Percentiles rank a stretch among this genome's conserved stretches.
Evolutionary conservation across 805 yeast species (phyloP).

Genomic region (Yarrowia sp.): DNA sequence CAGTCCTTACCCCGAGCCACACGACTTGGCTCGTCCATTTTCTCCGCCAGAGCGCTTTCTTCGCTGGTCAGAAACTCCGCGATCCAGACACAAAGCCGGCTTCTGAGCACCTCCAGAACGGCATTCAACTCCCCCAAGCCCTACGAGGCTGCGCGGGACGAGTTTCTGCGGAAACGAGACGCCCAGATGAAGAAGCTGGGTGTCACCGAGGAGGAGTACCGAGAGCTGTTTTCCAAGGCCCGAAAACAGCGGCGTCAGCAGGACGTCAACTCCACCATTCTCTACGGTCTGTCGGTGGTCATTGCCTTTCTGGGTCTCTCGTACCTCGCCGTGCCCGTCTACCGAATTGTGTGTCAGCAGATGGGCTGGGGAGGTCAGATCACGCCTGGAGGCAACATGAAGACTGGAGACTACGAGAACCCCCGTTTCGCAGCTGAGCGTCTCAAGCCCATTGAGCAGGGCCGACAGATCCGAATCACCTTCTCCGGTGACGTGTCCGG

Average conservation of each 20-base stretch:
- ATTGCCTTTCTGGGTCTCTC: conserved; percentile 76
- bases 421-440: conserved; percentile 84
- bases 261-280: conserved; percentile 42
- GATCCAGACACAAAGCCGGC: neutral
- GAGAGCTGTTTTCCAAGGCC: conserved; percentile 20
- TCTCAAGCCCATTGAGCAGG: conserved; percentile 84
- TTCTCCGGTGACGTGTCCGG: conserved; percentile 94
- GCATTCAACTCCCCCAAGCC: conserved; percentile 16
- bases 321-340: conserved; percentile 91
- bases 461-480: conserved; percentile 77
- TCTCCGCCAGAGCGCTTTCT: neutral
- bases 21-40: neutral
- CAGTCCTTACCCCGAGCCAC: conserved; percentile 4
- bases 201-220: conserved; percentile 30
- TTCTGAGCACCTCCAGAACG: conserved; percentile 1
- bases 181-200: conserved; percentile 40
- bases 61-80: neutral
- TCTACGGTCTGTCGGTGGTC: conserved; percentile 59
- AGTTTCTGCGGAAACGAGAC: conserved; percentile 24
- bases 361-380: conserved; percentile 98
- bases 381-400: conserved; percentile 52
- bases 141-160: conserved; percentile 30
- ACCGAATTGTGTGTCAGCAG: conserved; percentile 88
- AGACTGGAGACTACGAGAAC: conserved; percentile 54
- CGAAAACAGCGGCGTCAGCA: conserved; percentile 38